Evolutionary conservation across 1,139 yeast genomes (phyloP), one percentile per base, ranked within the genome.

Genomic region (Geotrichum phurueaensis): DNA sequence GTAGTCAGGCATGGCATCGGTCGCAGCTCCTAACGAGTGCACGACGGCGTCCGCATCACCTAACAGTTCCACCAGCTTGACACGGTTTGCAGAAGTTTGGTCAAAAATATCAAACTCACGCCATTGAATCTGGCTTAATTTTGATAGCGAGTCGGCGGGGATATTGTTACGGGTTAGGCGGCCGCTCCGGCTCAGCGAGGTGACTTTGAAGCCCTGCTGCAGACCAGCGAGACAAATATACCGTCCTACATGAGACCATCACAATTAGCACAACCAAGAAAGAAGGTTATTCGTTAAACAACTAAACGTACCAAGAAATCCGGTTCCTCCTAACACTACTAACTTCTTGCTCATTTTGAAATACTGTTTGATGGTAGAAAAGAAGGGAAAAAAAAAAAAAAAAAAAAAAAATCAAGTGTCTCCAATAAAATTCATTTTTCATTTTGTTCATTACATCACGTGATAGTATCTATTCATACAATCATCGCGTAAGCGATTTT

Each of bases 321-420:
- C 97, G 63, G 84, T 85, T 0, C 97, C 97, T 22, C 97, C 97
- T 67, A 91, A 83, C 0, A 90, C 89, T 9, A 89, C 83, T 57
- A 86, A 63, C n/a, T 67, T 66, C 63, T 66, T 67, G 64, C 56
- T 64, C 50, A 59, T 51, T 13, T 27, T 29, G 27, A 29, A 39
- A 15, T 15, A 39, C 6, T 13, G 45, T 39, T 39, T 18, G n/a
- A 39, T 39, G 15, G 3, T 10, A 29, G 9, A 29, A 9, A 29
- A 29, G 33, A 29, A 29, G 39, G n/a, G 29, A 25, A 25, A 6
- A 3, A 6, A 13, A n/a, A 39, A 39, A 15, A 6, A n/a, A 39
- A 13, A 39, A n/a, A 15, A 39, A 39, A n/a, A 7, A 39, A 39
- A 39, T 13, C 6, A 39, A 15, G 45, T 50, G 22, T 50, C 9